Evolutionary conservation across 148 eudicot species (phyloP), one percentile per base, ranked within the genome.

Genomic region (Polygonum maritimum): DNA sequence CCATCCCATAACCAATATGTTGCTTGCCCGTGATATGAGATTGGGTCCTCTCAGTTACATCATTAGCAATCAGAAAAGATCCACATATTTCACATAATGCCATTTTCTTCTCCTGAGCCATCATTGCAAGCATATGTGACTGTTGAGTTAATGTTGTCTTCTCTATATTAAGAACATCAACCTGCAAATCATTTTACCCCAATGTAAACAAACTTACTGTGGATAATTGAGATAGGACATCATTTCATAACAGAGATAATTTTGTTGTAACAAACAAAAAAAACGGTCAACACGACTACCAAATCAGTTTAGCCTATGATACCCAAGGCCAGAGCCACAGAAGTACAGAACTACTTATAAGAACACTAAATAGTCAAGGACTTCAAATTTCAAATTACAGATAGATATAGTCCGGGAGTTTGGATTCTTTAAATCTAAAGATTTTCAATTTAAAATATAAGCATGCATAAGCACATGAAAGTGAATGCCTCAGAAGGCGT

Each of bases 51-150:
- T 94, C 98, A 18, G 84, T 81, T 48, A 88, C 98, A 78, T 94
- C 98, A 78, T 94, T 94, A 60, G 97, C 98, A 38, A 94, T 82
- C 48, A 94, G 84, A 82, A 94, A 94, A 48, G 98, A 94, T 33
- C 98, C 98, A 85, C 98, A 95, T 62, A 85, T 87, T 81, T 95
- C 98, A 81, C 98, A 95, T 21, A 95, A 84, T n/a, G 97, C 96
- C 98, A 95, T 95, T 86, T 95, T 95, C 80, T 95, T 95, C 84
- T 95, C 98, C 85, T 90, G 97, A 18, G 94, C 87, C 71, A 92
- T 78, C 96, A 95, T 86, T 69, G 85, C 52, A 18, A 83, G 88
- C 75, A 80, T 92, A 80, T 82, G 91, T 48, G 96, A 86, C 72
- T 86, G 92, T 73, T 83, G 89, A 45, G 87, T 92, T 81, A 95